Evolutionary conservation across 2,329 filamentous ascomycete species (phyloP), one percentile per base, ranked within the genome.

Genomic region (Colletotrichum sp.): DNA sequence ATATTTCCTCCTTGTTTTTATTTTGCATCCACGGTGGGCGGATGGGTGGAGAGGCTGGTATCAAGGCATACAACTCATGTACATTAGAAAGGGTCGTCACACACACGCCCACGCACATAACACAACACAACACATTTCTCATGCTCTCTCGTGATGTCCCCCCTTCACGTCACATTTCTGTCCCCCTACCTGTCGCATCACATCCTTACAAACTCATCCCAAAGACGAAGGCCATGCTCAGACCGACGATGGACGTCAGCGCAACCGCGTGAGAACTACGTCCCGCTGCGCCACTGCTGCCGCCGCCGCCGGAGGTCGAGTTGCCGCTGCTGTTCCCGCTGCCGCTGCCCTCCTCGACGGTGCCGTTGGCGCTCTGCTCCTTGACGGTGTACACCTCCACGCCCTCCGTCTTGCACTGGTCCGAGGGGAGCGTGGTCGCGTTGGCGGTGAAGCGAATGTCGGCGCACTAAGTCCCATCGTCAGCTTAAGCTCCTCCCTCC

Each of bases 391-490:
- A 76, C 34, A 83, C 80, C 26, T 85, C 86, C 60, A 95, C 85
- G 39, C 89, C 90, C 12, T 88, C 91, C 78, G 91, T 94, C 78
- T 84, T 85, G 88, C 93, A 95, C 73, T 88, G 84, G 55, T 85
- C 84, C 26, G 82, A 85, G 30, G 85, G 81, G 18, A 89, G 86
- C 10, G 85, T 82, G 21, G 88, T 85, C 6, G 90, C 87, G 13
- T 86, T 85, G 68, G 86, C 85, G 36, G 88, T 89, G 85, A 96
- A 93, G 30, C 90, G 92, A 78, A 96, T 91, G 80, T 96, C 94
- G 81, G 94, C 93, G 83, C 94, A 96, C 92, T 93, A 76, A 70
- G n/a, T 49, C 63, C 8, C n/a, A 8, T 24, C 70, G 74, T 82
- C 67, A 80, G 77, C 30, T n/a, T 0, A 18, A 2, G 15, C 8